Evolutionary conservation across 805 yeast species (phyloP).

Genomic region (Monosporozyma solicola): DNA sequence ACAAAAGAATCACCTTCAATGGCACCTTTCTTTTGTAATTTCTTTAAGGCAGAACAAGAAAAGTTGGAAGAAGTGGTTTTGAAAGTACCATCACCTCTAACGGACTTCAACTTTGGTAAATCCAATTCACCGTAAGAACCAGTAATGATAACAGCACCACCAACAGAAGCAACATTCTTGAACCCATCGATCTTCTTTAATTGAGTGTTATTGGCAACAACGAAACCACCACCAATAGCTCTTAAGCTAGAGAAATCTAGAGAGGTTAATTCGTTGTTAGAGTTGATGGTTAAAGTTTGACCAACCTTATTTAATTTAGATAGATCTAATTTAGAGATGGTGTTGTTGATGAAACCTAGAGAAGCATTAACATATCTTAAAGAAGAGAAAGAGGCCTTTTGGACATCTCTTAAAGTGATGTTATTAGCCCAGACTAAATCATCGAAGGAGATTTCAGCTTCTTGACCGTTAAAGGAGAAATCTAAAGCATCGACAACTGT

Average conservation of each 20-base stretch:
- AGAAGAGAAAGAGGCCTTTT: constrained; percentile 60
- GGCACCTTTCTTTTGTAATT: constrained; percentile 65
- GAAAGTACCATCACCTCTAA: constrained; percentile 86
- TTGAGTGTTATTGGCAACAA: constrained; percentile 73
- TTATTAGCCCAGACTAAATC: constrained; percentile 77
- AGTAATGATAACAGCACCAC: constrained; percentile 76
- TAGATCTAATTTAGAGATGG: constrained; percentile 48
- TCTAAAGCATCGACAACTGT: constrained; percentile 66
- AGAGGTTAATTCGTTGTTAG: constrained; percentile 64
- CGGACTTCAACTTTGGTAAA: constrained; percentile 62
- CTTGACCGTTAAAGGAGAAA: constrained; percentile 78
- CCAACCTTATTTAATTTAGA: constrained; percentile 57
- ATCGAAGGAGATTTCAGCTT: constrained; percentile 60
- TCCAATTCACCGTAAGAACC: constrained; percentile 81
- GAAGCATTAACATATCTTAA: constrained; percentile 72
- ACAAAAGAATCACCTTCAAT: constrained; percentile 84
- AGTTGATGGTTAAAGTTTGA: constrained; percentile 65
- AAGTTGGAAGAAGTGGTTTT: constrained; percentile 62
- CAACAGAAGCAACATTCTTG: constrained; percentile 60
- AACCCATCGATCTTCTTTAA: constrained; percentile 63
- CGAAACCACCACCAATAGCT: constrained; percentile 87
- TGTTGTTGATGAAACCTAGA: constrained; percentile 67
- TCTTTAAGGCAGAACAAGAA: constrained; percentile 70
- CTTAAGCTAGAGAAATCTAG: constrained; percentile 63
- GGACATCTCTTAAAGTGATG: constrained; percentile 73